phyloP scores from a whole-genome alignment of 1,139 yeast species.

The Taiozyma sp. region DNA sequence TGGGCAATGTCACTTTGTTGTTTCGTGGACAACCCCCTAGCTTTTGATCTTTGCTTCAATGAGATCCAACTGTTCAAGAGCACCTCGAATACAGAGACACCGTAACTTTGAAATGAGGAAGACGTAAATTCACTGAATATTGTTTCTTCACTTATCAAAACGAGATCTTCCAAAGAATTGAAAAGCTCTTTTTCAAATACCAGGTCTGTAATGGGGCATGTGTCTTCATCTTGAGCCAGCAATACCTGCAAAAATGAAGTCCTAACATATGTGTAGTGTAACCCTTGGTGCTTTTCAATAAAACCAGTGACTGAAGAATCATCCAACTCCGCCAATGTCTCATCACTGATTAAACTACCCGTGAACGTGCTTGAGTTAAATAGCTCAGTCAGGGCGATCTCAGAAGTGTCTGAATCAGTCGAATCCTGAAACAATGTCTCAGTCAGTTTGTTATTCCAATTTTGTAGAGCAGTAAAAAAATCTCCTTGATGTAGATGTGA shows the following conservation, averaged over 20 bases:
- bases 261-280: conserved; percentile 32
- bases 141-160: conserved; percentile 10
- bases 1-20: conserved; percentile 30
- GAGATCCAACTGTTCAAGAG: conserved; percentile 41
- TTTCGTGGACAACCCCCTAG: conserved; percentile 26
- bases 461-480: conserved; percentile 32
- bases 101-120: neutral
- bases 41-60: conserved; percentile 6
- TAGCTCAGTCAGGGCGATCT: conserved; percentile 22
- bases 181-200: conserved; percentile 10
- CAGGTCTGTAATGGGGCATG: conserved; percentile 28
- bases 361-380: conserved; percentile 24
- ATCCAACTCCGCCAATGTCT: conserved; percentile 14
- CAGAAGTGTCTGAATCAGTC: neutral
- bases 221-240: conserved; percentile 23
- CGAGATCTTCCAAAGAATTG: conserved; percentile 10
- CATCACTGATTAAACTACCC: conserved; percentile 15
- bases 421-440: conserved; percentile 28
- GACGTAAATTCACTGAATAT: neutral
- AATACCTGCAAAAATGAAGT: conserved; percentile 38
- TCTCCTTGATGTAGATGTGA: conserved; percentile 25
- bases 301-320: conserved; percentile 23
- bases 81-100: conserved; percentile 47
- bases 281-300: neutral
- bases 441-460: conserved; percentile 39